Evolutionary conservation across 1,284 basidiomycete species (phyloP), one percentile per base, ranked within the genome.

Genomic region (Rhodofomes roseus): DNA sequence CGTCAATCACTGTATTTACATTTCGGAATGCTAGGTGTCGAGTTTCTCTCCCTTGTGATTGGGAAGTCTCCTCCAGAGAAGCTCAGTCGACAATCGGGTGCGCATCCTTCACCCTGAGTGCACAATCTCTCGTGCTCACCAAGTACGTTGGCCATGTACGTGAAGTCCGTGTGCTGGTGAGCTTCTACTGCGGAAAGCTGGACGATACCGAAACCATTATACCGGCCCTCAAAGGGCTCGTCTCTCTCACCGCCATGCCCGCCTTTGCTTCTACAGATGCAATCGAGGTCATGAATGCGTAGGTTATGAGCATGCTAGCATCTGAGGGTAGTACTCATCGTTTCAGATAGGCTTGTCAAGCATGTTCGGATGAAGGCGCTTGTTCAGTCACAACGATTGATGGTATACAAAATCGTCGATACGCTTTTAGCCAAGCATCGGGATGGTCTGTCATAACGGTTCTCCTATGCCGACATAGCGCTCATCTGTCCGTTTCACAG

Each of bases 131-230:
- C 23, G 39, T 54, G 12, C 56, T 64, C n/a, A n/a, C n/a, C n/a
- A n/a, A n/a, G n/a, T 55, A 58, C 58, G 43, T 23, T 54, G 58
- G 59, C 57, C 20, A 6, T 34, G 39, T 2, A 20, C 25, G 9
- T 62, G 4, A 62, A 96, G 95, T 89, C 57, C 85, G 87, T 62
- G 93, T 95, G 4, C 80, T 99, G 56, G 83, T 87, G 0, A 76
- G 80, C 4, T 99, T 98, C 78, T 96, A 90, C 70, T 82, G 86
- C 63, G 87, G 86, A 57, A 98, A 97, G 74, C 76, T 98, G 44
- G 89, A 94, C 62, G 92, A 97, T 70, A 82, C 85, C 18, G 90
- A 93, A 66, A 88, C 92, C 1, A 80, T 94, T 55, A 84, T 92
- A 2, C 89, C 90, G 3, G 84, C 92, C 11, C 76, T 95, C 63